Conservation (phyloP, 2,329 filamentous ascomycete species). For the Mycocentrospora acerina region DNA sequence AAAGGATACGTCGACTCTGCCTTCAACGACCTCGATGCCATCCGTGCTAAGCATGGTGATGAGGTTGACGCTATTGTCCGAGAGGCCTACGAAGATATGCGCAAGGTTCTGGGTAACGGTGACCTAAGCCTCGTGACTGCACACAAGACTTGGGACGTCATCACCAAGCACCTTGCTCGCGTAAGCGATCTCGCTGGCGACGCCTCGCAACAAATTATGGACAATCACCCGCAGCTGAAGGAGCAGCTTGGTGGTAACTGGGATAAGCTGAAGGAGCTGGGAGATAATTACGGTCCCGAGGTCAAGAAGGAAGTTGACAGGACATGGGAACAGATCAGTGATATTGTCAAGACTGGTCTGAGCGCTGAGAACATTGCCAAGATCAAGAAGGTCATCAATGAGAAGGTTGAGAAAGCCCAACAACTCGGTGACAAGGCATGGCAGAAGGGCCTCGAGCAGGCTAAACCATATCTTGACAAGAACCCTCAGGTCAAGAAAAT, state of each 20-base stretch:
- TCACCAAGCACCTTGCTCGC: constrained; percentile 62
- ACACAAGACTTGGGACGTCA: constrained; percentile 60
- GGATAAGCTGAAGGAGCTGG: constrained; percentile 68
- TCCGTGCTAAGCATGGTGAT: constrained; percentile 66
- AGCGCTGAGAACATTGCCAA: constrained; percentile 57
- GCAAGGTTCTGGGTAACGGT: constrained; percentile 62
- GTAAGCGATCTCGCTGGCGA: constrained; percentile 64
- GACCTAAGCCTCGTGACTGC: constrained; percentile 63
- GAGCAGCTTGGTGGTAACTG: constrained; percentile 69
- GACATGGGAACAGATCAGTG: constrained; percentile 67
- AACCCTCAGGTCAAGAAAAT: constrained; percentile 74
- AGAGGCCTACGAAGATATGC: constrained; percentile 68
- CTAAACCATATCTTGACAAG: constrained; percentile 72
- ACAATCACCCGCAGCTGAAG: constrained; percentile 74
- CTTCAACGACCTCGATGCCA: constrained; percentile 70
- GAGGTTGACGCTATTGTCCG: constrained; percentile 70
- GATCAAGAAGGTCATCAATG: constrained; percentile 64
- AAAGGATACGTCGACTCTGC: constrained; percentile 66
- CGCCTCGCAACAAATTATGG: constrained; percentile 63
- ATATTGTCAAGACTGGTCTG: constrained; percentile 64
- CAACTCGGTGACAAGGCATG: constrained; percentile 71
- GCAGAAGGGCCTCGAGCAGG: constrained; percentile 70
- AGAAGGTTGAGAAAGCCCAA: constrained; percentile 68
- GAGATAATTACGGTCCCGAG: constrained; percentile 70
- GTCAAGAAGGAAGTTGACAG: constrained; percentile 75